A percentile compares a stretch with the other conserved stretches of the same genome.
Evolutionary conservation across 306 rosid genomes (phyloP).

Genomic region (Trifolium pratense): DNA sequence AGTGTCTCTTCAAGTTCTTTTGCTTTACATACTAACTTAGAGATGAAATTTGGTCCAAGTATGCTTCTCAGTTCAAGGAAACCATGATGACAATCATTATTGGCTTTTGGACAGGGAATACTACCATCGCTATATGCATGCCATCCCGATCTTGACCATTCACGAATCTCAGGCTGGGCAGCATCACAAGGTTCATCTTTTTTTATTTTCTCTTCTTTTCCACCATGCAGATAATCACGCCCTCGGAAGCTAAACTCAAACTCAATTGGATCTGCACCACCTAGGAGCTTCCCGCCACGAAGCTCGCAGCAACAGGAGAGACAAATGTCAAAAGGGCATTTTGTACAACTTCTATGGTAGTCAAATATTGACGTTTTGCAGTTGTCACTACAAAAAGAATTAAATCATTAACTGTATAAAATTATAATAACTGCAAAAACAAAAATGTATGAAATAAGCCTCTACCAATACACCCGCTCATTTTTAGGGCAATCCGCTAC

Average conservation of each 20-base stretch:
- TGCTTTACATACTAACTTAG: slow-evolving; percentile 63
- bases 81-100: slow-evolving; percentile 54
- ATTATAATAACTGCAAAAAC: neutral
- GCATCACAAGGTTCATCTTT: neutral
- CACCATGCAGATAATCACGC: slow-evolving; percentile 62
- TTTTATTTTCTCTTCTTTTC: neutral
- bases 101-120: slow-evolving; percentile 63
- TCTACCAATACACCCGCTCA: slow-evolving; percentile 77
- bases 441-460: neutral
- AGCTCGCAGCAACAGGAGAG: slow-evolving; percentile 81
- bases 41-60: slow-evolving; percentile 41
- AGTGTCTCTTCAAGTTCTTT: slow-evolving; percentile 52
- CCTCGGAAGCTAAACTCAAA: slow-evolving; percentile 49
- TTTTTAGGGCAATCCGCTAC: neutral
- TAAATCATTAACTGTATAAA: slow-evolving; percentile 31
- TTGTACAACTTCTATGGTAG: slow-evolving; percentile 74
- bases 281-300: slow-evolving; percentile 60
- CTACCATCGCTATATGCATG: slow-evolving; percentile 61
- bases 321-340: slow-evolving; percentile 77
- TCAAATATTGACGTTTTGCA: slow-evolving; percentile 86
- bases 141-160: slow-evolving; percentile 56
- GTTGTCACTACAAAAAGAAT: slow-evolving; percentile 60
- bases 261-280: slow-evolving; percentile 53
- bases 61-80: slow-evolving; percentile 67
- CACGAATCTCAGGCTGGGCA: slow-evolving; percentile 18